These are phyloP conservation scores for Cyberlindnera misumaiensis DNA, from an alignment of 805 yeast genomes.

Conservation along the genomic window DNA sequence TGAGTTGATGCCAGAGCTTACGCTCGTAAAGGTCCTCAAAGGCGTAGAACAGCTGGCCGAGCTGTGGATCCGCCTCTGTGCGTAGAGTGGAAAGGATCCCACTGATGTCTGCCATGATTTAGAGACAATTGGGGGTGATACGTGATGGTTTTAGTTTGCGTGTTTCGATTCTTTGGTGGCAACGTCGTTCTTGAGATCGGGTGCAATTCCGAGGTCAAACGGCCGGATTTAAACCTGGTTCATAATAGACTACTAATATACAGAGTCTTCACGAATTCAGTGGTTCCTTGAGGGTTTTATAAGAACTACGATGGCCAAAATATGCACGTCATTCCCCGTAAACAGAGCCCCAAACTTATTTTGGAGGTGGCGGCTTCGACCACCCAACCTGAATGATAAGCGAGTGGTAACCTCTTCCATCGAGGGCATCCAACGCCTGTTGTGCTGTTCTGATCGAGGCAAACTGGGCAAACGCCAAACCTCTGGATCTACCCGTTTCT, in stretches of 20 bases:
- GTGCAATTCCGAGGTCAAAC: too few relatives aligned
- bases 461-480: slow-evolving; percentile 90
- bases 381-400: slow-evolving; percentile 67
- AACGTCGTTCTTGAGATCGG: too few relatives aligned
- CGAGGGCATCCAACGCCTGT: slow-evolving; percentile 63
- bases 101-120: slow-evolving; percentile 15
- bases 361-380: slow-evolving; percentile 31
- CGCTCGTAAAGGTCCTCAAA: slow-evolving; percentile 84
- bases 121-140: too few relatives aligned
- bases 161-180: too few relatives aligned
- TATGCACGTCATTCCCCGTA: too few relatives aligned
- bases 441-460: slow-evolving; percentile 64
- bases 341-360: too few relatives aligned
- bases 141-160: not conserved
- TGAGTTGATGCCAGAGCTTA: slow-evolving; percentile 92
- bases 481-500: slow-evolving; percentile 91
- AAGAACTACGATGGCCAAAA: too few relatives aligned
- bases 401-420: slow-evolving; percentile 90
- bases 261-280: too few relatives aligned
- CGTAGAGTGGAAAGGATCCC: slow-evolving; percentile 41
- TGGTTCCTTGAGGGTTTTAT: too few relatives aligned
- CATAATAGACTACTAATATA: too few relatives aligned
- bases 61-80: slow-evolving; percentile 56
- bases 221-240: too few relatives aligned
- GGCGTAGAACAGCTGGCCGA: slow-evolving; percentile 53